Conservation (phyloP, 805 yeast species). For the Spathaspora arborariae region DNA sequence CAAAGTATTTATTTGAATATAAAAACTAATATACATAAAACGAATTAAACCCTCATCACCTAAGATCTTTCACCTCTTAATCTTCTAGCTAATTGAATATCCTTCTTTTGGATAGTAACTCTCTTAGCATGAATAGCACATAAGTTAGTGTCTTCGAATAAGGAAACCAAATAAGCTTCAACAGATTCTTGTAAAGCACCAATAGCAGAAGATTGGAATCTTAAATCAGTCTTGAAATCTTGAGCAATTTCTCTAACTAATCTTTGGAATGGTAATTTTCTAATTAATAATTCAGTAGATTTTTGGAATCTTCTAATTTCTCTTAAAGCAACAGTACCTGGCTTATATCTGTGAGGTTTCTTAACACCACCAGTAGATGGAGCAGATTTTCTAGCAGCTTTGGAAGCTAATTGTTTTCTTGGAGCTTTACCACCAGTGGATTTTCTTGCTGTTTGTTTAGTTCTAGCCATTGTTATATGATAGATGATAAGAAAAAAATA, state of each 20-base stretch:
- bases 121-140: constrained; percentile 51
- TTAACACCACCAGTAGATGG: constrained; percentile 49
- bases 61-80: constrained; percentile 50
- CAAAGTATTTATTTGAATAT: background rate
- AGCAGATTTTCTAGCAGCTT: constrained; percentile 50
- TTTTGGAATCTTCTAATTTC: constrained; percentile 50
- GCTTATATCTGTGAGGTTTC: constrained; percentile 52
- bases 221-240: constrained; percentile 47
- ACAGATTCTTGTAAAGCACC: constrained; percentile 51
- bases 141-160: constrained; percentile 48
- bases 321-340: constrained; percentile 51
- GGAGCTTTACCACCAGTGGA: constrained; percentile 52
- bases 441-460: constrained; percentile 49
- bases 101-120: constrained; percentile 49
- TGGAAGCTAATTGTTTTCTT: constrained; percentile 49
- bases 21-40: constrained; percentile 3
- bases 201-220: constrained; percentile 47
- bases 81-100: constrained; percentile 49
- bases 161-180: constrained; percentile 46
- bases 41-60: background rate
- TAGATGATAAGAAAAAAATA: constrained; percentile 1
- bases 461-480: constrained; percentile 40
- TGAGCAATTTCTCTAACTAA: constrained; percentile 49
- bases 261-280: constrained; percentile 50
- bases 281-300: constrained; percentile 45